Percentiles rank a stretch among this genome's conserved stretches.
These are phyloP conservation scores for Salix brachista DNA, from an alignment of 345 rosid genomes.

Conservation along the genomic window DNA sequence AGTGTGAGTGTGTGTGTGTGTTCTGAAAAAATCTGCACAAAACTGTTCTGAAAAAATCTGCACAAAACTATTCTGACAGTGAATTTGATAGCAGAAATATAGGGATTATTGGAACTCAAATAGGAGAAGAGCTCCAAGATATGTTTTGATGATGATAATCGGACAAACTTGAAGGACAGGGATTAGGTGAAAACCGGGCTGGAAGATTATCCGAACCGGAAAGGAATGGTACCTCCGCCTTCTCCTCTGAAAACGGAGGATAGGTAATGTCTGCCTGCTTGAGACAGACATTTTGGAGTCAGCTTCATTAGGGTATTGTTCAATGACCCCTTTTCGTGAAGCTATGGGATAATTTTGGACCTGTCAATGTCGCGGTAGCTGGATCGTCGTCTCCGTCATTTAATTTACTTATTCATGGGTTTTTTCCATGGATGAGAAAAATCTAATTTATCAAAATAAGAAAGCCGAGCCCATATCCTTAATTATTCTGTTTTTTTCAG, in stretches of 20 bases:
- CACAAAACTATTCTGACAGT: too few species aligned
- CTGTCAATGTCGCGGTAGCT: not conserved
- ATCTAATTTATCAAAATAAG: too few species aligned
- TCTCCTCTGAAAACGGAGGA: not conserved
- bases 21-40: too few species aligned
- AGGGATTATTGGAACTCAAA: not conserved
- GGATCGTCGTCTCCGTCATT: not conserved
- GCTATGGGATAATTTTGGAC: too few species aligned
- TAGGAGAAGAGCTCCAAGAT: not conserved
- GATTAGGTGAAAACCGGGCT: not conserved
- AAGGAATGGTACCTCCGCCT: not conserved
- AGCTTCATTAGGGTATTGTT: not conserved
- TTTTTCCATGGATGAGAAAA: not conserved
- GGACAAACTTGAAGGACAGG: not conserved
- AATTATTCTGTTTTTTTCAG: not conserved
- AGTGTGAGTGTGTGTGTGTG: too few species aligned
- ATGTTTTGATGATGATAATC: not conserved
- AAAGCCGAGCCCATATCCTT: not conserved
- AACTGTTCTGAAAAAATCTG: not conserved
- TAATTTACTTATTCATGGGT: not conserved
- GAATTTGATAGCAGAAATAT: not conserved
- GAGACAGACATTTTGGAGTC: not conserved
- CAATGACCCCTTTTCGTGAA: too few species aligned
- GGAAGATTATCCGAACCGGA: not conserved
- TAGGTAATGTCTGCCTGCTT: not conserved